A percentile compares a stretch with the other conserved stretches of the same genome.
Conservation (phyloP, 257 asterid genomes). For the Fraxinus quadrangulata region DNA sequence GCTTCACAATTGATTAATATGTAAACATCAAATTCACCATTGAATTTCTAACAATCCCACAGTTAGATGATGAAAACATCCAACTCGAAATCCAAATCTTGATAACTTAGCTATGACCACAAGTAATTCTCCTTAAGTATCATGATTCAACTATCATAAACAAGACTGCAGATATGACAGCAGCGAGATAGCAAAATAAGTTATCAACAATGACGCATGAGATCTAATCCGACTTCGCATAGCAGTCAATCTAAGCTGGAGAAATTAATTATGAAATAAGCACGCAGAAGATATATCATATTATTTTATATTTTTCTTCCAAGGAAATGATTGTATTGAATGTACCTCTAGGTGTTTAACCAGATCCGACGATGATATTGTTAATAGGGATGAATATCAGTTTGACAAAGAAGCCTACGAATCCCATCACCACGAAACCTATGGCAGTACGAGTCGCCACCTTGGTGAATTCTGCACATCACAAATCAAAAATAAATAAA, state of each 20-base stretch:
- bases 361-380: constrained; percentile 33
- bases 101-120: background rate
- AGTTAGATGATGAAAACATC: background rate
- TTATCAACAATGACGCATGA: background rate
- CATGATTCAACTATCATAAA: background rate
- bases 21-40: background rate
- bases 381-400: constrained; percentile 34
- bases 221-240: background rate
- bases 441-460: constrained; percentile 36
- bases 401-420: constrained; percentile 33
- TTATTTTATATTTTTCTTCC: background rate
- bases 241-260: background rate
- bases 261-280: background rate
- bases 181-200: background rate
- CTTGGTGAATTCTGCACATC: constrained; percentile 27
- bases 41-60: background rate
- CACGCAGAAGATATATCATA: background rate
- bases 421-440: constrained; percentile 38
- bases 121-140: background rate
- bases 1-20: background rate
- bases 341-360: constrained; percentile 8
- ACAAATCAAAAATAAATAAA: background rate
- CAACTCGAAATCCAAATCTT: background rate
- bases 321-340: background rate
- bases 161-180: background rate